Evolutionary conservation across 306 rosid species (phyloP).

Genomic region (Abrus precatorius): DNA sequence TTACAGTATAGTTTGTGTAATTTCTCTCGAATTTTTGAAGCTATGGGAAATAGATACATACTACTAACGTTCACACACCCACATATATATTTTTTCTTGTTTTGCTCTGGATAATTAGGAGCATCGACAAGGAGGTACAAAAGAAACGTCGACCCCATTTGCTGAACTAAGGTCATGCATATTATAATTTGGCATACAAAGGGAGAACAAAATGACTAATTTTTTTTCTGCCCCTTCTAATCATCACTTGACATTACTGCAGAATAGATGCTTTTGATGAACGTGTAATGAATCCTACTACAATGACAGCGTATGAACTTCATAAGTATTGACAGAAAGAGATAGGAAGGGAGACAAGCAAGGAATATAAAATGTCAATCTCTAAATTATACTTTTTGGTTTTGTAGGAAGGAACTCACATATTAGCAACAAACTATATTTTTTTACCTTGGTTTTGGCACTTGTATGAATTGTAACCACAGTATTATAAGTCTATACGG

Average conservation of each 20-base stretch:
- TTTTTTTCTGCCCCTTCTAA: not conserved
- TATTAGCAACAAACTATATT: conserved; percentile 46
- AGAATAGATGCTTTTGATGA: not conserved
- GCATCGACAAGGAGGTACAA: not conserved
- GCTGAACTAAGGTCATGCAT: not conserved
- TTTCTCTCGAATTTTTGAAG: not conserved
- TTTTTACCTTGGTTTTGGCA: conserved; percentile 43
- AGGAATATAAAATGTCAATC: not conserved
- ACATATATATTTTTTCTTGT: not conserved
- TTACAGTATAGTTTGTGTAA: not conserved
- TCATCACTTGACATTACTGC: conserved; percentile 10
- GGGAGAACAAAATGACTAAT: not conserved
- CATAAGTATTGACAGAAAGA: not conserved
- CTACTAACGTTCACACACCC: not conserved
- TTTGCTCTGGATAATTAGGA: not conserved
- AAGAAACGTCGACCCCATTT: not conserved
- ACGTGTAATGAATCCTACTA: not conserved
- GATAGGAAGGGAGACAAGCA: not conserved
- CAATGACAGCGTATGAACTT: conserved; percentile 12
- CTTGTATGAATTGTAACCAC: conserved; percentile 45
- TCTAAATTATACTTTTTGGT: conserved; percentile 10
- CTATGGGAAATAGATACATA: not conserved
- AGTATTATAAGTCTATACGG: conserved; percentile 49
- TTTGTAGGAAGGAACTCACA: conserved; percentile 31
- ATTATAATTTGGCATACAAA: not conserved